Base-by-base conservation (phyloP, 169 alveolate genomes). In the Cryptosporidium canis region DNA sequence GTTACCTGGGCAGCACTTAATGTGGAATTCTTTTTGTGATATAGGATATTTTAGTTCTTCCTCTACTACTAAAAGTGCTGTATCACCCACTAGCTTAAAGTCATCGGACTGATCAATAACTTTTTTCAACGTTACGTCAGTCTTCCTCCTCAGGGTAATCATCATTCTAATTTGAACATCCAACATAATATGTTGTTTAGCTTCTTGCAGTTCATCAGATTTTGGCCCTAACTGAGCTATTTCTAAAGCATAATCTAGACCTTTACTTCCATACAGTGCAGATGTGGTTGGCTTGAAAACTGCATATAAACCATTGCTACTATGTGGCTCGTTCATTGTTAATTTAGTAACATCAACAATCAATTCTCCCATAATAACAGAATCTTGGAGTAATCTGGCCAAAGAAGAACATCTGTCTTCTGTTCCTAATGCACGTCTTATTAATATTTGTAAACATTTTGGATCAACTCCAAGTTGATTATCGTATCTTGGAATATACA, bases 151-250 rank as follows among this genome's bases (percentile, higher is more conserved):
- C 61, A 77, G 37, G 14, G 87, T 77, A 2, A 77, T 35, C 87
- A 77, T 77, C 87, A 77, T 77, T 44, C 87, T 45, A 39, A 77
- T 77, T 58, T 77, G 87, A 56, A 77, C 87, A 61, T 77, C 72
- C 9, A 33, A 11, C 65, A 77, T 72, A 5, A 72, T 77, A 43
- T 77, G 77, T 39, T 77, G 87, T 61, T 61, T 77, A 18, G 87
- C 87, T 77, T 77, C 87, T 58, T 77, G 87, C 51, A 77, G 61
- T 33, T 77, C 87, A 21, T 55, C 72, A 37, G 87, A 77, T 77
- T 77, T 77, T 29, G 87, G 87, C 0, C 87, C 87, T 48, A 77
- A 55, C 37, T 77, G 87, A 8, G 87, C 87, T 43, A 77, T 77
- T 77, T 77, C 66, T 18, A 77, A 29, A 35, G 87, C 87, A 58